phyloP scores from a whole-genome alignment of 176 grass and related monocot genomes.

The Metroxylon sagu region DNA sequence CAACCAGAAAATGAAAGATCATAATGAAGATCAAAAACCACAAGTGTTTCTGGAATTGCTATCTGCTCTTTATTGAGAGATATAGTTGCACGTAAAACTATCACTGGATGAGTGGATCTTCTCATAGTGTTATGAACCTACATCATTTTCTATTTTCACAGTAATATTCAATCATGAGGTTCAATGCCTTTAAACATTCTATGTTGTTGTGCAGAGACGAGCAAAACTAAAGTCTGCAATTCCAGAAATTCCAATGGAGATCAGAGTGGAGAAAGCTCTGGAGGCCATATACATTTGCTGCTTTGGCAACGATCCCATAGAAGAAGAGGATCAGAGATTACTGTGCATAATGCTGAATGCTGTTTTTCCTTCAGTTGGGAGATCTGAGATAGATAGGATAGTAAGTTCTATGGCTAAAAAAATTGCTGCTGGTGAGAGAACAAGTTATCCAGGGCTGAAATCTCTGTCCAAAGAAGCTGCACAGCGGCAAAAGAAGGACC shows the following conservation, averaged over 20 bases:
- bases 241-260: constrained; percentile 56
- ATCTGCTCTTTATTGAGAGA: no score
- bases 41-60: no score
- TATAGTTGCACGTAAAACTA: no score
- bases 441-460: constrained; percentile 38
- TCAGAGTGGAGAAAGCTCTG: constrained; percentile 66
- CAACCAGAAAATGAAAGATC: no score
- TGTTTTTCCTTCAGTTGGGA: constrained; percentile 64
- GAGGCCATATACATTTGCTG: constrained; percentile 85
- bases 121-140: no score
- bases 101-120: no score
- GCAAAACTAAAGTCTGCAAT: constrained; percentile 49
- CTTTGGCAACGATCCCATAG: constrained; percentile 85
- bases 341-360: constrained; percentile 52
- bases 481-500: constrained; percentile 75
- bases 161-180: no score
- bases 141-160: no score
- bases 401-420: constrained; percentile 45
- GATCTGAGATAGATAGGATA: constrained; percentile 52
- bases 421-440: constrained; percentile 44
- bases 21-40: no score
- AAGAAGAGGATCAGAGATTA: constrained; percentile 53
- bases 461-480: constrained; percentile 53
- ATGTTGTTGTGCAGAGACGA: constrained; percentile 47
- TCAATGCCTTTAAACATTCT: no score